Base-by-base conservation (phyloP, 805 yeast species). In the Metschnikowia amazonensis region DNA sequence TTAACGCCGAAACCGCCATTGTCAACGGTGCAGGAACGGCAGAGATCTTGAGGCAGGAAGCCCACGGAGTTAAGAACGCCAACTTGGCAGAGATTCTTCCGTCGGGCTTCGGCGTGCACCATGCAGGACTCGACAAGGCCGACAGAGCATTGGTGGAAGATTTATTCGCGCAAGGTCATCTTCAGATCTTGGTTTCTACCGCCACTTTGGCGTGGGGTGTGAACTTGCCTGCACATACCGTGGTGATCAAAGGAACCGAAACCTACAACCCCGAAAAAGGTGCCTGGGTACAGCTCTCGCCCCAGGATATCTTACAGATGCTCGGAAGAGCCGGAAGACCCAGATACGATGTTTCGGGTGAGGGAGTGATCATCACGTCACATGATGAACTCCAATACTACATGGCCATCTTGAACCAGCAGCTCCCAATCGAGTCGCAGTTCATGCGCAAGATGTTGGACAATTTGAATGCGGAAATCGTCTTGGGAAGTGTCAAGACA, bases 271-370 rank as follows among this genome's bases (percentile, higher is more conserved):
- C 99, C 0, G 94, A 86, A 51, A 79, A 78, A 50, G 96, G 97
- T 44, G 67, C 78, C 5, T 92, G 98, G 97, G 81, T 81, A 2
- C 94, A 87, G 58, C 68, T 92, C n/a, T 84, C 96, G 0, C 95
- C 97, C 0, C 99, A 92, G 58, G 98, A 94, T 66, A 84, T 92
- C 31, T 64, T 92, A 8, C 99, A 92, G 66, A 92, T 92, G 98
- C 72, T 92, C n/a, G 98, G 98, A 30, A 80, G 98, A 70, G 98
- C 98, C 16, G 98, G 98, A 55, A 77, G 99, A 65, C 99, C 99
- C 0, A 75, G 97, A 43, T 94, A 85, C 65, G 99, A 92, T 63
- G 81, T 81, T 14, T 79, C 81, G 57, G 99, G 99, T 57, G 96
- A 88, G 56, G 99, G 98, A 69, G 81, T 92, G 3, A 87, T 92